Evolutionary conservation across 1,139 yeast species (phyloP).

Genomic region (Scheffersomyces cryptocercus): DNA sequence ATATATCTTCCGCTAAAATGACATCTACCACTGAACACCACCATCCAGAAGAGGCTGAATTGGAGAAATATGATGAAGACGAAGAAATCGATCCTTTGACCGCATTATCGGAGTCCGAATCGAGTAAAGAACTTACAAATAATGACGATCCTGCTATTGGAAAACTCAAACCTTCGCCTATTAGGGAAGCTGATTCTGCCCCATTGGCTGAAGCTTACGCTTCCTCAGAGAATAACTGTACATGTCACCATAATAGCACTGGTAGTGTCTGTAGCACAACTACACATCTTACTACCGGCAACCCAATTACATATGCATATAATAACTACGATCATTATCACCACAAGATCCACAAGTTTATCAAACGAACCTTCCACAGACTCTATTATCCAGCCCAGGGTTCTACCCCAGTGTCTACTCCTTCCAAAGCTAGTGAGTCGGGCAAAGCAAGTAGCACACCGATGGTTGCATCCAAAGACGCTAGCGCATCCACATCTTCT

Average conservation of each 20-base stretch:
- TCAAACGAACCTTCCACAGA: constrained; percentile 14
- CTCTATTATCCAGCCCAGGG: constrained; percentile 4
- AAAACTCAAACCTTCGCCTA: too few species aligned
- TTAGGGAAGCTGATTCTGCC: neutral
- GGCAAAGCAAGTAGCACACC: neutral
- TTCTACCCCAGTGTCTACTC: constrained; percentile 2
- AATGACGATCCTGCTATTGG: too few species aligned
- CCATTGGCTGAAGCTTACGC: neutral
- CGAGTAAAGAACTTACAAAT: too few species aligned
- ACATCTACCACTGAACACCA: too few species aligned
- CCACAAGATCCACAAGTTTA: constrained; percentile 13
- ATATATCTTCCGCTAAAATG: too few species aligned
- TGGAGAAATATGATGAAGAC: too few species aligned
- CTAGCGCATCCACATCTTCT: constrained; percentile 1
- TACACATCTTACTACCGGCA: neutral
- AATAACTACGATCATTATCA: constrained; percentile 1
- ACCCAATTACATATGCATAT: neutral
- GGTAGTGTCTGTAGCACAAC: too few species aligned
- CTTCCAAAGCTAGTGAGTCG: constrained; percentile 2
- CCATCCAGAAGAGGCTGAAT: too few species aligned
- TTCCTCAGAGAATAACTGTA: too few species aligned
- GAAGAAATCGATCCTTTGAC: too few species aligned
- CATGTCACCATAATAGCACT: too few species aligned
- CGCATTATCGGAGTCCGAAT: too few species aligned
- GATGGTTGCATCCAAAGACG: neutral